These are phyloP conservation scores for Globisporangium orthogonon DNA, from an alignment of 352 stramenopile genomes.

Conservation along the genomic window DNA sequence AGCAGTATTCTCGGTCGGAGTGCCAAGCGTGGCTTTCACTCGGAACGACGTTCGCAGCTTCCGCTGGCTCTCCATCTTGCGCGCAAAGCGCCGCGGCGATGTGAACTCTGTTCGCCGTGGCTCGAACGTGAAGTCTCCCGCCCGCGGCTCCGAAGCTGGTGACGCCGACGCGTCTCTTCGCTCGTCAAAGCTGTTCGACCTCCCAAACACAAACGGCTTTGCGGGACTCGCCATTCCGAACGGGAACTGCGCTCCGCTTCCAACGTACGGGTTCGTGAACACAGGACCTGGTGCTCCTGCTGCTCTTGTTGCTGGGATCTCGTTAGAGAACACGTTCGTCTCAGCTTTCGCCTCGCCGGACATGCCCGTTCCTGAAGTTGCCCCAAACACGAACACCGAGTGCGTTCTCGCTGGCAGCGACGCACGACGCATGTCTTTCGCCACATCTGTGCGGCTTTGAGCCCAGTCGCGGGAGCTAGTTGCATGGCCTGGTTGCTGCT, in stretches of 20 bases:
- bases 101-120: slow-evolving; percentile 3
- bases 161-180: neutral
- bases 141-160: neutral
- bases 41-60: slow-evolving; percentile 22
- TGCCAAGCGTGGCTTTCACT: slow-evolving; percentile 19
- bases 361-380: neutral
- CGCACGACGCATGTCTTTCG: neutral
- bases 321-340: neutral
- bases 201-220: slow-evolving; percentile 19
- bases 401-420: neutral
- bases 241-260: slow-evolving; percentile 15
- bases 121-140: slow-evolving; percentile 10
- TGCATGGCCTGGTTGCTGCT: neutral
- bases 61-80: slow-evolving; percentile 9
- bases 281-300: neutral
- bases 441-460: too few species aligned
- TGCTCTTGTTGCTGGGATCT: neutral
- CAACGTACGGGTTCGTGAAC: slow-evolving; percentile 10
- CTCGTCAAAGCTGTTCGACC: neutral
- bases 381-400: slow-evolving; percentile 9
- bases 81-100: neutral
- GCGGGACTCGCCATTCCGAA: slow-evolving; percentile 15
- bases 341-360: neutral
- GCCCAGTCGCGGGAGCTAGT: neutral
- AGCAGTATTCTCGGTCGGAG: slow-evolving; percentile 7